These are phyloP conservation scores for Leccinum variicolor DNA, from an alignment of 768 basidiomycete species.

Conservation along the genomic window DNA sequence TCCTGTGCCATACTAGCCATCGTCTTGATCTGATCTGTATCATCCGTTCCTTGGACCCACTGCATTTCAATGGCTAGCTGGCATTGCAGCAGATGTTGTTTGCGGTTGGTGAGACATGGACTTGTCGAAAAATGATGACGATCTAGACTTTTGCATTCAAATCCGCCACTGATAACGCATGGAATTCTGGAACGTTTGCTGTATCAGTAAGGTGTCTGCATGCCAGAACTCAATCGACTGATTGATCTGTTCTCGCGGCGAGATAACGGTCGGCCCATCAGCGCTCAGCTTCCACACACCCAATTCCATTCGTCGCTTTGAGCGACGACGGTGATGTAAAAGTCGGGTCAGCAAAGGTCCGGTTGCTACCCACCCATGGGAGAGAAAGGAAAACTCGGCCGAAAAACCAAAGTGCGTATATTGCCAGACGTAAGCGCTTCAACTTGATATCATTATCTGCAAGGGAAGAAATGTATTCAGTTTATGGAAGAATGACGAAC, in stretches of 20 bases:
- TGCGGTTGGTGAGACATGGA: constrained; percentile 6
- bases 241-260: neutral
- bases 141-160: neutral
- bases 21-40: neutral
- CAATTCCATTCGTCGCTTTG: neutral
- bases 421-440: constrained; percentile 19
- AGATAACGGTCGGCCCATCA: neutral
- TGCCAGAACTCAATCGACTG: constrained; percentile 4
- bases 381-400: neutral
- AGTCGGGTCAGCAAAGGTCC: constrained; percentile 6
- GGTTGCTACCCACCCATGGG: constrained; percentile 1
- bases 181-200: neutral
- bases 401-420: constrained; percentile 15
- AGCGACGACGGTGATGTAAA: constrained; percentile 9
- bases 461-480: neutral
- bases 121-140: neutral
- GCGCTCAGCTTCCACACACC: neutral
- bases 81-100: neutral
- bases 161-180: neutral
- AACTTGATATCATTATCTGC: neutral
- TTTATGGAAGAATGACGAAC: constrained; percentile 11
- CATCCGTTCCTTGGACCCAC: constrained; percentile 20
- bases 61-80: neutral
- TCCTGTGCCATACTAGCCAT: neutral
- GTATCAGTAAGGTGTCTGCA: neutral